Evolutionary conservation across 2,329 filamentous ascomycete species (phyloP).

Genomic region (Pseudogymnoascus sp.): DNA sequence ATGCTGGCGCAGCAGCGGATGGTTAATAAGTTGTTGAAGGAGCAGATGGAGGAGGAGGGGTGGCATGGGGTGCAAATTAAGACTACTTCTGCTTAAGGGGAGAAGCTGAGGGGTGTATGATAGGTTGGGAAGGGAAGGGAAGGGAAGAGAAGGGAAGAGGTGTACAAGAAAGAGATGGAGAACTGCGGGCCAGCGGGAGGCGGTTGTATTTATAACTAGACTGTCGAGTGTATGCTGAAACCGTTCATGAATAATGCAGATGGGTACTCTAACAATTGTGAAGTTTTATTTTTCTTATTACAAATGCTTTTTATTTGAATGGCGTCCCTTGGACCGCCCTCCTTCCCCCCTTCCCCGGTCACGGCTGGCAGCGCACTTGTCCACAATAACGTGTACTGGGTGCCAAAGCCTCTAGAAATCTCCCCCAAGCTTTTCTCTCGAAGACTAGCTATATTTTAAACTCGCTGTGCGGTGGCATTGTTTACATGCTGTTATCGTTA

Average conservation of each 20-base stretch:
- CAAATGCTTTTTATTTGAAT: conserved; percentile 2
- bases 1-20: conserved; percentile 78
- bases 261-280: not conserved
- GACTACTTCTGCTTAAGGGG: conserved; percentile 40
- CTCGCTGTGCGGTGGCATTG: not conserved
- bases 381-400: not conserved
- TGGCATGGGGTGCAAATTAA: conserved; percentile 82
- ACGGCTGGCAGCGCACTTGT: not conserved
- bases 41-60: conserved; percentile 56
- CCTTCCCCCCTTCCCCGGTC: not conserved
- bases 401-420: not conserved
- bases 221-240: not conserved
- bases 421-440: not conserved
- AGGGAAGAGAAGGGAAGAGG: not conserved
- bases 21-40: conserved; percentile 67
- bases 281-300: not conserved
- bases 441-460: not conserved
- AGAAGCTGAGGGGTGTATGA: not conserved
- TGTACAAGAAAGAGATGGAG: not conserved
- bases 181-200: not conserved
- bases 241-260: not conserved
- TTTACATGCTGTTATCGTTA: not conserved
- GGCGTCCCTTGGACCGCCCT: not conserved
- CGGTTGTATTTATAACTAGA: not conserved
- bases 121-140: not conserved